Percentiles rank a stretch among this genome's conserved stretches.
Evolutionary conservation across 805 yeast genomes (phyloP).

Genomic region (Komagataella mondaviorum): DNA sequence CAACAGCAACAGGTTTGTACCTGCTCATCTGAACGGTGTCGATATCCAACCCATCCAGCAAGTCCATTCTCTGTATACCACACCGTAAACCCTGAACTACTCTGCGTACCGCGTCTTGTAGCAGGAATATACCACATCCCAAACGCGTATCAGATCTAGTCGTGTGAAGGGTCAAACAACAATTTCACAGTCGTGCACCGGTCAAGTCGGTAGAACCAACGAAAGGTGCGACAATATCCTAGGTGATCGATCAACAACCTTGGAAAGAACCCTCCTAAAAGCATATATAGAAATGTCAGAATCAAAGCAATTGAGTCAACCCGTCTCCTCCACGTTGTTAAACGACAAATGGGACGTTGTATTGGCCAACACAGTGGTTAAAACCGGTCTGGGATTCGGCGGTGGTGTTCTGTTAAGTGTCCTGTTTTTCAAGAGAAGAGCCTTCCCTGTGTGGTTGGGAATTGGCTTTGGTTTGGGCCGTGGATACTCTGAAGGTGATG

Average conservation of each 20-base stretch:
- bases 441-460: constrained; percentile 97
- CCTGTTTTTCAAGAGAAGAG: constrained; percentile 79
- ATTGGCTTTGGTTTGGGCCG: constrained; percentile 96
- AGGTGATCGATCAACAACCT: not conserved
- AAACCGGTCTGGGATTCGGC: constrained; percentile 93
- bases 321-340: not conserved
- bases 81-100: constrained; percentile 1
- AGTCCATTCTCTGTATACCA: not conserved
- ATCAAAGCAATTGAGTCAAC: not conserved
- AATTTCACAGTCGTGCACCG: not conserved
- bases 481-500: constrained; percentile 97
- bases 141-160: not conserved
- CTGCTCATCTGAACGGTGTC: not conserved
- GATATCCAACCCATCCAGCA: constrained; percentile 1
- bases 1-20: not conserved
- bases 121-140: not conserved
- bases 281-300: not conserved
- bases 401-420: constrained; percentile 92
- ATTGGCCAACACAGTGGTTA: constrained; percentile 84
- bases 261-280: not conserved
- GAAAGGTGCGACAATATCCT: not conserved
- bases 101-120: not conserved
- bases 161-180: not conserved
- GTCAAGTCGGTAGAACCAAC: not conserved
- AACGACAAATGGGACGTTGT: constrained; percentile 82